A percentile compares a stretch with the other conserved stretches of the same genome.
Conservation (phyloP, 2,329 filamentous ascomycete genomes). For the Sclerotinia nivalis region DNA sequence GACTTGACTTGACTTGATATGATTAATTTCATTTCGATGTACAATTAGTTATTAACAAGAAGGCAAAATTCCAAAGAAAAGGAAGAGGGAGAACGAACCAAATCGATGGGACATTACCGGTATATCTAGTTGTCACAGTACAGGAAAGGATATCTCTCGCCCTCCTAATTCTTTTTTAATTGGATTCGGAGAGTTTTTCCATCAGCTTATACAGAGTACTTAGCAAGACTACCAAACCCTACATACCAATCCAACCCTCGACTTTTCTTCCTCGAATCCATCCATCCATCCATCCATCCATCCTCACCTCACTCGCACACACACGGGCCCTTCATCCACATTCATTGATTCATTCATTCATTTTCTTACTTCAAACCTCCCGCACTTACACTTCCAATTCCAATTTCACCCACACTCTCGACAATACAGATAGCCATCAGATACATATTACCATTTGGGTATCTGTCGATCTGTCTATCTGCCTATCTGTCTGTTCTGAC, state of each 20-base stretch:
- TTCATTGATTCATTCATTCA: not conserved
- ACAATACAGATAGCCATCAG: not conserved
- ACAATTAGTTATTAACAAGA: not conserved
- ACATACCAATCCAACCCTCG: not conserved
- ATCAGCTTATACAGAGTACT: not conserved
- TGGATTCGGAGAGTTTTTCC: not conserved
- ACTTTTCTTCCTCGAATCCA: not conserved
- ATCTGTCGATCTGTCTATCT: too few species aligned
- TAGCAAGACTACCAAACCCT: not conserved
- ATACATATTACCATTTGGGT: too few species aligned
- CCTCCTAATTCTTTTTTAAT: not conserved
- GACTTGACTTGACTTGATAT: not conserved
- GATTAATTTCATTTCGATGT: too few species aligned
- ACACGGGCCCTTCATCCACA: too few species aligned
- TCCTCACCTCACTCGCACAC: not conserved
- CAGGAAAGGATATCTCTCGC: not conserved
- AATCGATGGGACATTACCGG: conserved; percentile 1
- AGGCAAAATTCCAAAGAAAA: not conserved
- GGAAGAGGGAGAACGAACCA: not conserved
- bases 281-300: not conserved
- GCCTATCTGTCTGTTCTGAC: not conserved
- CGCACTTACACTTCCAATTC: not conserved
- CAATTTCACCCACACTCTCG: not conserved
- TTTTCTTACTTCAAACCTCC: not conserved
- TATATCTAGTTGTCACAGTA: not conserved